Evolutionary conservation across 192 early-diverging fungal species (phyloP), one percentile per base, ranked within the genome.

Genomic region (Gorgonomyces haynaldii): DNA sequence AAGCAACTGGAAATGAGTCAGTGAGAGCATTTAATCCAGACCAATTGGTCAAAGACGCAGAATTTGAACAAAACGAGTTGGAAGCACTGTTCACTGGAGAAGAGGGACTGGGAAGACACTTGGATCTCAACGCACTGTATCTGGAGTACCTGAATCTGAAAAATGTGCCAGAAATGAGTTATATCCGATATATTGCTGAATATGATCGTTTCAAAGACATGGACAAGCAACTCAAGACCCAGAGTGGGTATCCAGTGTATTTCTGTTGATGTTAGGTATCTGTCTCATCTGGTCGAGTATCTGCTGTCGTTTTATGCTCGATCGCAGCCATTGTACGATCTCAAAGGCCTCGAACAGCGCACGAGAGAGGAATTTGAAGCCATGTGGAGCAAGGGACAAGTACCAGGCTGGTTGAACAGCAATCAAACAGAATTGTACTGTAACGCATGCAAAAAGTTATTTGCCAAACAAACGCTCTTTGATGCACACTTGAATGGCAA

Each of bases 51-150:
- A 13, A 13, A 53, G 7, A 20, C 9, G 16, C 39, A 4, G 30
- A 53, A 3, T 20, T 9, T 9, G 29, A 53, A 53, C 4, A 20
- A 7, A 20, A 43, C 20, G 84, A 77, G 34, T 45, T 96, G 26
- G 90, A 98, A 38, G 81, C 73, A 7, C 67, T 85, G 58, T 96
- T 94, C 59, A 86, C 86, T n/a, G 91, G 89, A 16, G 94, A 98
- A 65, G 91, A 98, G 61, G 60, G 69, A 1, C 45, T 75, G 27
- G 91, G 94, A 35, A 70, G 78, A 31, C 89, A 85, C 45, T 60
- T 98, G 58, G 91, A 98, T 58, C 66, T 98, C 19, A 77, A 96
- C 50, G 74, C 63, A 15, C 60, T 82, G 50, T 79, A 87, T 62
- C 76, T 81, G 27, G 66, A 69, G n/a, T 98, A 86, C 54, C 59